These are phyloP conservation scores for Avena insularis DNA, from an alignment of 176 grass and related monocot genomes.

Conservation along the genomic window DNA sequence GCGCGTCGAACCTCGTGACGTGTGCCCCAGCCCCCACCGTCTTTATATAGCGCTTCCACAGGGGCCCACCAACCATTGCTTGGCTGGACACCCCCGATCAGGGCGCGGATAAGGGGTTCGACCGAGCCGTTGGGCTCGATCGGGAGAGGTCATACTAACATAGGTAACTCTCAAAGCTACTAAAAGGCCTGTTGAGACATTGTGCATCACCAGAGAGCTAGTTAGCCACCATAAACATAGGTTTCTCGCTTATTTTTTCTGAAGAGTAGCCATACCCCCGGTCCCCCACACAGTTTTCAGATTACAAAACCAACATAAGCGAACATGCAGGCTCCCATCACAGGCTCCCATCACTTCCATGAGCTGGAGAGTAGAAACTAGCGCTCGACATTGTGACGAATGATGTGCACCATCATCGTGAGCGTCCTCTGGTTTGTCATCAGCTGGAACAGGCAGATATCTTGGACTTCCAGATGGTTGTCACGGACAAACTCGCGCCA, in stretches of 20 bases:
- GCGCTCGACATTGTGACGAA: not conserved
- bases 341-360: not conserved
- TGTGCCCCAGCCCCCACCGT: too few species aligned
- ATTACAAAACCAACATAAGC: constrained; percentile 8
- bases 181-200: not conserved
- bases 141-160: too few species aligned
- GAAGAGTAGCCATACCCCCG: not conserved
- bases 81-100: too few species aligned
- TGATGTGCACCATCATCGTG: constrained; percentile 48
- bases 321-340: not conserved
- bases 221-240: not conserved
- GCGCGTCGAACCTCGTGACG: too few species aligned
- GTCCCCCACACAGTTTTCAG: not conserved
- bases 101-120: too few species aligned
- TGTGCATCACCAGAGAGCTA: not conserved
- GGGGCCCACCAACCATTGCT: too few species aligned
- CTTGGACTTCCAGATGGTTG: constrained; percentile 38
- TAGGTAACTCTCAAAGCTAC: not conserved
- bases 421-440: constrained; percentile 8
- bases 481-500: constrained; percentile 38
- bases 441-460: constrained; percentile 61
- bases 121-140: too few species aligned
- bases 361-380: not conserved
- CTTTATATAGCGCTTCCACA: too few species aligned
- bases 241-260: not conserved